Evolutionary conservation across 2,329 filamentous ascomycete genomes (phyloP).

Genomic region (Orbilia brochopaga): DNA sequence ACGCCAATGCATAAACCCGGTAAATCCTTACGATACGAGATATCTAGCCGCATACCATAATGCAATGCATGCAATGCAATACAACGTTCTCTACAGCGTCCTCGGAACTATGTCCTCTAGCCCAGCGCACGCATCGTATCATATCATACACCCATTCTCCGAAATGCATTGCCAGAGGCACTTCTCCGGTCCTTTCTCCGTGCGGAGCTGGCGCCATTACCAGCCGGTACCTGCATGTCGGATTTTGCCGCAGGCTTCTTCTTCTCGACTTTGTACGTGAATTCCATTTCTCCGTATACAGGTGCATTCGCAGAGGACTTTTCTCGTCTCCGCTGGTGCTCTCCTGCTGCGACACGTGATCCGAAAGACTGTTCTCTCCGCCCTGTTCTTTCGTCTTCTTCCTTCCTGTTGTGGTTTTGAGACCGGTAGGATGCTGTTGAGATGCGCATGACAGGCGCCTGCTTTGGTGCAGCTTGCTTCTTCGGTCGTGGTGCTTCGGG

Average conservation of each 20-base stretch:
- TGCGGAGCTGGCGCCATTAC: conserved; percentile 31
- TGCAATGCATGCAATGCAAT: conserved; percentile 2
- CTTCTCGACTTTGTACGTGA: conserved; percentile 53
- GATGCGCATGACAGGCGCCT: conserved; percentile 66
- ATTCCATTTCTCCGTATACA: conserved; percentile 61
- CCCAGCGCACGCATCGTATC: conserved; percentile 10
- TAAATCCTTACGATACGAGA: conserved; percentile 31
- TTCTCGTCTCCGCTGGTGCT: conserved; percentile 51
- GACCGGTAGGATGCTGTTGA: conserved; percentile 71
- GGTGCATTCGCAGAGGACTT: conserved; percentile 15
- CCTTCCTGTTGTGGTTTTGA: conserved; percentile 57
- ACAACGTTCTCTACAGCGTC: too few species aligned
- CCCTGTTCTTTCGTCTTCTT: conserved; percentile 55
- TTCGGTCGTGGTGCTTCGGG: conserved; percentile 56
- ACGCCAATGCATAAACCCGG: conserved; percentile 33
- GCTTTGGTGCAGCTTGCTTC: conserved; percentile 50
- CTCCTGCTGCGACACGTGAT: conserved; percentile 58
- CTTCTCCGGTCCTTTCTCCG: conserved; percentile 53
- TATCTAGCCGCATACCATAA: conserved; percentile 31
- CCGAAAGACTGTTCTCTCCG: conserved; percentile 61
- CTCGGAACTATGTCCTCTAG: too few species aligned
- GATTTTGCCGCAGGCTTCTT: conserved; percentile 12
- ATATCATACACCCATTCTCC: conserved; percentile 52
- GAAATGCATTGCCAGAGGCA: conserved; percentile 54
- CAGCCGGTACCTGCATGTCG: conserved; percentile 25